Percentiles rank a stretch among this genome's conserved stretches.
phyloP scores from a whole-genome alignment of 257 asterid genomes.

The Penstemon eatonii region DNA sequence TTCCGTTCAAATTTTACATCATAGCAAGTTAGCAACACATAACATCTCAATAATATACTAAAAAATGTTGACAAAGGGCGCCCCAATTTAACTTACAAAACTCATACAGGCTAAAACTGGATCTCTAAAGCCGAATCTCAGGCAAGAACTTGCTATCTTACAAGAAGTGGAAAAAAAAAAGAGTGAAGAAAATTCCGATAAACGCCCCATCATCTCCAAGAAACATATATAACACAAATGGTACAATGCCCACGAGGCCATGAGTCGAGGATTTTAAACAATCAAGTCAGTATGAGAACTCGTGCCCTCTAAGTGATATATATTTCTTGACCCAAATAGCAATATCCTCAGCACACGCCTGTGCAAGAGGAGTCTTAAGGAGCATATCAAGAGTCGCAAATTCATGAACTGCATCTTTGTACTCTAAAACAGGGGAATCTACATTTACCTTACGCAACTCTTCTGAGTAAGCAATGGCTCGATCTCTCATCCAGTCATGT shows the following conservation, averaged over 20 bases:
- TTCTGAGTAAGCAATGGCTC: conserved; percentile 92
- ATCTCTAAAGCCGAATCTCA: no score
- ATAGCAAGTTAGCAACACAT: neutral
- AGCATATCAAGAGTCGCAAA: conserved; percentile 89
- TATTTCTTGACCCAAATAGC: conserved; percentile 94
- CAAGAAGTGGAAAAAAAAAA: neutral
- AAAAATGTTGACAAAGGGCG: conserved; percentile 20
- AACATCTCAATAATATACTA: conserved; percentile 26
- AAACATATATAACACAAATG: conserved; percentile 19
- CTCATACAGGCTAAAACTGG: no score
- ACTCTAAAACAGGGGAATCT: conserved; percentile 85
- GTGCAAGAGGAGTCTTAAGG: conserved; percentile 85
- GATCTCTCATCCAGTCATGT: conserved; percentile 92
- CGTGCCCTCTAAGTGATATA: conserved; percentile 86
- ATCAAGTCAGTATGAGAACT: conserved; percentile 70
- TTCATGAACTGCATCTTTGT: conserved; percentile 87
- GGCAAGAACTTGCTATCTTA: no score
- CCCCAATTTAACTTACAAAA: no score
- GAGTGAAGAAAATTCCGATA: conserved; percentile 14
- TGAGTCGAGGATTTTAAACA: neutral
- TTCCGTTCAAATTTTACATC: neutral
- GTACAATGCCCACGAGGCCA: conserved; percentile 14
- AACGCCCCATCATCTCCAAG: conserved; percentile 21
- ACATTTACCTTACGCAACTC: conserved; percentile 87
- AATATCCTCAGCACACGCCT: conserved; percentile 82